These are phyloP conservation scores for Diplodia corticola DNA, from an alignment of 2,329 filamentous ascomycete species.

Conservation along the genomic window DNA sequence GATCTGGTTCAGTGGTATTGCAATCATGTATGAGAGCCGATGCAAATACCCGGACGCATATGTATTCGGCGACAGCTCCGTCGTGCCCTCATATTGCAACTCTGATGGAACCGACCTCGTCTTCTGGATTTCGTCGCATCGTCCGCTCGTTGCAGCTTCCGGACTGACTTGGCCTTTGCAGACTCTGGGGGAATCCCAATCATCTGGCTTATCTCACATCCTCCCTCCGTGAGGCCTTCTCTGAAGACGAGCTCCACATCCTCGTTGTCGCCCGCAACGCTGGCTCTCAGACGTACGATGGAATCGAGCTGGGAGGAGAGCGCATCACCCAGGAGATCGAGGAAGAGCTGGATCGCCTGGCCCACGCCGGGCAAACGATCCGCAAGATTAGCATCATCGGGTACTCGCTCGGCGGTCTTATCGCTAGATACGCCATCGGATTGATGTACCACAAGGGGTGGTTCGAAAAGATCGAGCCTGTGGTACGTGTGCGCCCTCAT, in stretches of 20 bases:
- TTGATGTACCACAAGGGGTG: slow-evolving; percentile 78
- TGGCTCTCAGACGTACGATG: slow-evolving; percentile 68
- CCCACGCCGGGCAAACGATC: slow-evolving; percentile 67
- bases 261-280: slow-evolving; percentile 72
- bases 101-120: neutral
- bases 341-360: slow-evolving; percentile 54
- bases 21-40: no score
- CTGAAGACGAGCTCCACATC: slow-evolving; percentile 66
- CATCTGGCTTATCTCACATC: slow-evolving; percentile 71
- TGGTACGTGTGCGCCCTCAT: slow-evolving; percentile 57
- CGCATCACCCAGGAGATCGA: slow-evolving; percentile 65
- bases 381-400: slow-evolving; percentile 83
- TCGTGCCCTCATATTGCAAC: no score
- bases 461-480: slow-evolving; percentile 75
- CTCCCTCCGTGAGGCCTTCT: slow-evolving; percentile 61
- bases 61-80: no score
- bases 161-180: slow-evolving; percentile 28
- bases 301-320: slow-evolving; percentile 69
- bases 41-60: no score
- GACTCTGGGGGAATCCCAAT: slow-evolving; percentile 77
- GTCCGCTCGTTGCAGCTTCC: neutral
- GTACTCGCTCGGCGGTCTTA: slow-evolving; percentile 85
- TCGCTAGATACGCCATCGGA: slow-evolving; percentile 83
- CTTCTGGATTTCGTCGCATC: neutral
- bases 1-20: no score